phyloP scores from a whole-genome alignment of 345 rosid species.

The Lepidium didymum region DNA sequence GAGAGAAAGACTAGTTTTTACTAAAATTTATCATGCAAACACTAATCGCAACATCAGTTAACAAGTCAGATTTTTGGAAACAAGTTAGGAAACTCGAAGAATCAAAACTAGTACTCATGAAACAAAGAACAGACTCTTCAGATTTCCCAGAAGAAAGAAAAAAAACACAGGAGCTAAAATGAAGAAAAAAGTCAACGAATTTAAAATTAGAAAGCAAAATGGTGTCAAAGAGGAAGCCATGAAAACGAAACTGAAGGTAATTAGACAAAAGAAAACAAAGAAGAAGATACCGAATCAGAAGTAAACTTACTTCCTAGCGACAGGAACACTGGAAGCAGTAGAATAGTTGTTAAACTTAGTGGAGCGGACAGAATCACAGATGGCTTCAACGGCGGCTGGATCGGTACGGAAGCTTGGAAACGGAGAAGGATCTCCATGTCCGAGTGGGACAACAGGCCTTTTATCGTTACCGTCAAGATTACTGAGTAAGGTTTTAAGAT shows the following conservation, averaged over 20 bases:
- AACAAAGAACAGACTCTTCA: too few species aligned
- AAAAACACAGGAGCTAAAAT: too few species aligned
- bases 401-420: conserved; percentile 22
- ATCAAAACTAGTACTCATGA: too few species aligned
- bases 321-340: conserved; percentile 4
- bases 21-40: too few species aligned
- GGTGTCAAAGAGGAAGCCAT: too few species aligned
- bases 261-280: not conserved
- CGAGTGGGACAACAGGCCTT: conserved; percentile 11
- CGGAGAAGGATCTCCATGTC: conserved; percentile 28
- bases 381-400: conserved; percentile 16
- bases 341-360: conserved; percentile 19
- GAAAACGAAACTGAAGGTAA: too few species aligned
- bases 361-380: conserved; percentile 19
- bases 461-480: not conserved
- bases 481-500: not conserved
- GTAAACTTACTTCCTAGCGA: conserved; percentile 17
- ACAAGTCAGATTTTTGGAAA: too few species aligned
- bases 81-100: too few species aligned
- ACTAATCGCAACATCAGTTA: too few species aligned
- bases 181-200: too few species aligned
- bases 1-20: not conserved
- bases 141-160: too few species aligned
- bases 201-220: too few species aligned
- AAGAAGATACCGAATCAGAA: not conserved